A percentile compares a stretch with the other conserved stretches of the same genome.
These are phyloP conservation scores for Bombardia bombarda DNA, from an alignment of 495 filamentous ascomycete genomes.

Conservation along the genomic window DNA sequence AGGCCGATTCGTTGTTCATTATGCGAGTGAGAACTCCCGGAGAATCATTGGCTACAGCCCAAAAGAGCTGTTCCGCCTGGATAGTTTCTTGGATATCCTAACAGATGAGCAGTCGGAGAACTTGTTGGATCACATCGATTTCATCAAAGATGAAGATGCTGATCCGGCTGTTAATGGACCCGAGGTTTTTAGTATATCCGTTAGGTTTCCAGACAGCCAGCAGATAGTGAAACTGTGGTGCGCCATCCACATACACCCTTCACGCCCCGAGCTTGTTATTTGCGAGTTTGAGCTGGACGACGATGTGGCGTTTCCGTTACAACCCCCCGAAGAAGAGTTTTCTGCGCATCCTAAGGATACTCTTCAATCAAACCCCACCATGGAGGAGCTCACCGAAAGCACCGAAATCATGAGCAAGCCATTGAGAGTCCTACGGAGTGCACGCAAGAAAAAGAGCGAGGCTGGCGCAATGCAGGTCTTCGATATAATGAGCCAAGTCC, in stretches of 20 bases:
- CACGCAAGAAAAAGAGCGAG: conserved; percentile 69
- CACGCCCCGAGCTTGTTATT: conserved; percentile 63
- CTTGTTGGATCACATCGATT: conserved; percentile 79
- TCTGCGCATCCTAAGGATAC: conserved; percentile 66
- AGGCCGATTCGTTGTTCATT: conserved; percentile 59
- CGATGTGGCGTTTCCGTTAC: conserved; percentile 63
- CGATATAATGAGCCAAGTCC: conserved; percentile 82
- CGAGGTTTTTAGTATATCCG: conserved; percentile 74
- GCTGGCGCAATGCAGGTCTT: conserved; percentile 91
- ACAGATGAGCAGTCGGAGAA: conserved; percentile 75
- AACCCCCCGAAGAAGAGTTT: conserved; percentile 45
- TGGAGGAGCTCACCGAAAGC: conserved; percentile 65
- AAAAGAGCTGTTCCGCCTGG: conserved; percentile 63
- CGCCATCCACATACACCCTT: conserved; percentile 66
- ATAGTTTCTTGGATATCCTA: conserved; percentile 72
- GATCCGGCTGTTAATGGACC: conserved; percentile 69
- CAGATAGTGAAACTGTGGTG: conserved; percentile 72
- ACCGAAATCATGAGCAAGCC: conserved; percentile 69
- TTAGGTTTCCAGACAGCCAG: conserved; percentile 43
- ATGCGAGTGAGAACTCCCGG: conserved; percentile 82
- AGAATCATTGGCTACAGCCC: conserved; percentile 73
- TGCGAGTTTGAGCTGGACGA: conserved; percentile 92
- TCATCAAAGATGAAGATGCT: conserved; percentile 68
- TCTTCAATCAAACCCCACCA: conserved; percentile 56
- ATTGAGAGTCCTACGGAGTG: conserved; percentile 69